Conservation (phyloP, 2,329 filamentous ascomycete genomes). For the Juglanconis juglandina region DNA sequence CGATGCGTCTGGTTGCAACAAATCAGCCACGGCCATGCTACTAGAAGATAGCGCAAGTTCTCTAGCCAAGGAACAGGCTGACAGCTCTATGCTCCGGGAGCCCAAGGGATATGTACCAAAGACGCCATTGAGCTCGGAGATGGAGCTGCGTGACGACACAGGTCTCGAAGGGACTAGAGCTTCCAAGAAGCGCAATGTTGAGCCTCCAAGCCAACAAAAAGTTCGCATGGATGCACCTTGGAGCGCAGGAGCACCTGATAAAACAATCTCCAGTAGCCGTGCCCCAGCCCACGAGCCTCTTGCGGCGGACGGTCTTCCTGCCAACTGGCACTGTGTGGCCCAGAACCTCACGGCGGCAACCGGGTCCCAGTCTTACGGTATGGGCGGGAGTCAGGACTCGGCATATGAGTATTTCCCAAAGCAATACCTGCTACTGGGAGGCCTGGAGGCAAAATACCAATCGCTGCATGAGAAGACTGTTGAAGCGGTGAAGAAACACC, state of each 20-base stretch:
- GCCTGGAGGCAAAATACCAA: slow-evolving; percentile 67
- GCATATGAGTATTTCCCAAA: slow-evolving; percentile 69
- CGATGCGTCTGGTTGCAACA: slow-evolving; percentile 77
- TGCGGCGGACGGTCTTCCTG: slow-evolving; percentile 31
- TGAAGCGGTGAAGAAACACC: slow-evolving; percentile 65
- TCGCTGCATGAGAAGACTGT: slow-evolving; percentile 68
- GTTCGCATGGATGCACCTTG: background rate
- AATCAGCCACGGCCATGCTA: slow-evolving; percentile 37
- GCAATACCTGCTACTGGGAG: slow-evolving; percentile 73
- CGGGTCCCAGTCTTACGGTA: slow-evolving; percentile 48
- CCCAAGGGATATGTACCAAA: slow-evolving; percentile 29
- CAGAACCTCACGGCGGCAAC: slow-evolving; percentile 55
- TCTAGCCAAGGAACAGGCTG: slow-evolving; percentile 34
- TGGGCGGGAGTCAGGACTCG: slow-evolving; percentile 67
- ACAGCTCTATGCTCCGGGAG: slow-evolving; percentile 24
- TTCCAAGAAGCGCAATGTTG: slow-evolving; percentile 5
- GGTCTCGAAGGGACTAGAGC: slow-evolving; percentile 12
- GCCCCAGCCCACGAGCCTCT: slow-evolving; percentile 23
- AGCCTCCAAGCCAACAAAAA: background rate
- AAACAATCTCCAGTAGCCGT: background rate
- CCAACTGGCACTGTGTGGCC: slow-evolving; percentile 49
- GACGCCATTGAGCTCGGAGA: background rate
- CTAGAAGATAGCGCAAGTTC: slow-evolving; percentile 28
- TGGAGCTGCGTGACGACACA: background rate
- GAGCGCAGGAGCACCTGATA: background rate